phyloP scores from a whole-genome alignment of 768 basidiomycete genomes.

The Lactarius hatsudake region DNA sequence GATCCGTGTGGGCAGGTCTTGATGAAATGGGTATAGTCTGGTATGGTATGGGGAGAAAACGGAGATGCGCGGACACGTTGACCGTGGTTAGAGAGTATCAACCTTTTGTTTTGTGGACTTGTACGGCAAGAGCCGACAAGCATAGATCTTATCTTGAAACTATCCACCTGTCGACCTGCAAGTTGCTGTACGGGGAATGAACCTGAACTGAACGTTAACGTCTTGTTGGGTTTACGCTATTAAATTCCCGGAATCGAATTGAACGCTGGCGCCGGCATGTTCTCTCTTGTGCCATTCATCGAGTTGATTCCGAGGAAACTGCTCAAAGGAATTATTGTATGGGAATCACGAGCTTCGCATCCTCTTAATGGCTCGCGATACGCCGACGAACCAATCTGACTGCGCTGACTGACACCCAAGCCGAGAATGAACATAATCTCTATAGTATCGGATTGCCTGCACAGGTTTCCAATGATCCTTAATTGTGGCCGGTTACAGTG shows the following conservation, averaged over 20 bases:
- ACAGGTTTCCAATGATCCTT: constrained; percentile 24
- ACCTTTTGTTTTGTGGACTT: background rate
- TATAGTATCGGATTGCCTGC: constrained; percentile 22
- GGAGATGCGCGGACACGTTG: constrained; percentile 27
- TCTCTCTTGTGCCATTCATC: constrained; percentile 25
- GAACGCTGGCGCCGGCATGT: constrained; percentile 27
- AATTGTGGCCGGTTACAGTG: constrained; percentile 21
- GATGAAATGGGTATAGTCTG: constrained; percentile 16
- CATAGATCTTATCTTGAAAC: constrained; percentile 24
- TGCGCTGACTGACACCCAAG: constrained; percentile 1
- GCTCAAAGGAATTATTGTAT: constrained; percentile 14
- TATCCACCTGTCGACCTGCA: background rate
- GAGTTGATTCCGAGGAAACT: constrained; percentile 25
- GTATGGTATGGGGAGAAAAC: constrained; percentile 21
- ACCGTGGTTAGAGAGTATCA: constrained; percentile 20
- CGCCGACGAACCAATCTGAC: constrained; percentile 10
- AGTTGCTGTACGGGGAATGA: constrained; percentile 19
- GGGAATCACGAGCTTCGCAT: constrained; percentile 24
- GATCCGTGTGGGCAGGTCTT: constrained; percentile 24
- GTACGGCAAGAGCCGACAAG: constrained; percentile 17
- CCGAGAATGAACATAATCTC: constrained; percentile 13
- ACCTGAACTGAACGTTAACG: constrained; percentile 19
- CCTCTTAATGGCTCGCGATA: constrained; percentile 13
- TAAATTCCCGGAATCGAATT: constrained; percentile 27
- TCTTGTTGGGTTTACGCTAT: constrained; percentile 24